Base-by-base conservation (phyloP, 2,329 filamentous ascomycete genomes). In the Cadophora gregata region DNA sequence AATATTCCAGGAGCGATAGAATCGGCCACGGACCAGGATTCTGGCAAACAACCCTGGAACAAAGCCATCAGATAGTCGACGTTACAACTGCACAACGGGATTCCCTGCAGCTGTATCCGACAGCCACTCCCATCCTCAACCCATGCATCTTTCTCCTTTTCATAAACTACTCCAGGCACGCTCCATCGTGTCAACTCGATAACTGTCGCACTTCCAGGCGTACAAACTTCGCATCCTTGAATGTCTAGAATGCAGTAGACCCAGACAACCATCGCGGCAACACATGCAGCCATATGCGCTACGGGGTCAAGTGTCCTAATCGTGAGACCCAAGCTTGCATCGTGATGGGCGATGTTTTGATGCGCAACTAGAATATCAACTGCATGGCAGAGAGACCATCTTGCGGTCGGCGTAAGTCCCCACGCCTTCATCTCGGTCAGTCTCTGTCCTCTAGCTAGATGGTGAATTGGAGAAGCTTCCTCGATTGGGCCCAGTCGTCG, bases 181-280 rank as follows among this genome's bases (percentile, higher is more conserved):
- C 38, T 77, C 75, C n/a, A 78, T 1, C 2, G 70, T 65, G 16
- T 73, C 47, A 60, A 67, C 12, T 77, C 76, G 8, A 77, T 61
- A 19, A 73, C 64, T 0, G 73, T 60, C 0, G 24, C 24, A 38
- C 2, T 4, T 50, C 25, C 42, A 10, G 56, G 36, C 73, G 65
- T 16, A 76, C 74, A 59, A 72, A 70, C 29, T 6, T 73, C 71
- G 42, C 78, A 81, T 1, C 75, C 62, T 16, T 71, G 55, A 10
- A 73, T 67, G 2, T 74, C 70, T 38, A 77, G 76, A 19, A 71
- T 73, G 14, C 76, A 75, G 74, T 79, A 81, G 0, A 76, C 73
- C 79, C 79, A 81, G 0, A 80, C 69, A 1, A 80, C 73, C 2
- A 79, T 64, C 0, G 78, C 77, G 2, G 75, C 75, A 0, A 74